Conservation (phyloP, 176 grass and related monocot species). For the Echinochloa phyllopogon region DNA sequence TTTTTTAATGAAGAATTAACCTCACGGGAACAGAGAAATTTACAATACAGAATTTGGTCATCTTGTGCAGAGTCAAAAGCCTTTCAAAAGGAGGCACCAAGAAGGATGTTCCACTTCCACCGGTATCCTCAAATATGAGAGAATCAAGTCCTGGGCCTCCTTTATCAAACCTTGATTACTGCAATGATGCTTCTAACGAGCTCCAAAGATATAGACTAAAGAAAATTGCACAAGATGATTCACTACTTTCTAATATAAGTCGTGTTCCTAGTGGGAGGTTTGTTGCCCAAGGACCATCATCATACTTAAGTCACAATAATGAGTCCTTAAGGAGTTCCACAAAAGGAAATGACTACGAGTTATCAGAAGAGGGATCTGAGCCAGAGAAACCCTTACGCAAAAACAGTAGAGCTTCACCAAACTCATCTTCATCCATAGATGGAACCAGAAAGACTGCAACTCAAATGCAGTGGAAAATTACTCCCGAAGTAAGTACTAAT, state of each 20-base stretch:
- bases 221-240: constrained; percentile 39
- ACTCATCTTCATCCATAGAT: constrained; percentile 26
- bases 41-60: background rate
- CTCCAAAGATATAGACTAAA: constrained; percentile 33
- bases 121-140: constrained; percentile 53
- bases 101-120: constrained; percentile 46
- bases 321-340: constrained; percentile 3
- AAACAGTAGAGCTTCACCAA: constrained; percentile 6
- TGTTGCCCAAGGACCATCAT: constrained; percentile 18
- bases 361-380: constrained; percentile 19
- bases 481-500: constrained; percentile 29
- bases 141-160: constrained; percentile 53
- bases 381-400: constrained; percentile 22
- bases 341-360: constrained; percentile 13
- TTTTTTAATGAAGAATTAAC: background rate
- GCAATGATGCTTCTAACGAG: constrained; percentile 26
- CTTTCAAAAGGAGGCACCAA: constrained; percentile 60
- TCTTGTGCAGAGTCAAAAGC: constrained; percentile 61
- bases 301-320: constrained; percentile 15
- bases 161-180: constrained; percentile 26
- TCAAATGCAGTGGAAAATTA: constrained; percentile 42
- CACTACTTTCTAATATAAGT: constrained; percentile 5
- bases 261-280: constrained; percentile 31
- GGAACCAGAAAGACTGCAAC: constrained; percentile 40
- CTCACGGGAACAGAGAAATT: background rate